Evolutionary conservation across 306 rosid genomes (phyloP).

Genomic region (Abrus pulchellus): DNA sequence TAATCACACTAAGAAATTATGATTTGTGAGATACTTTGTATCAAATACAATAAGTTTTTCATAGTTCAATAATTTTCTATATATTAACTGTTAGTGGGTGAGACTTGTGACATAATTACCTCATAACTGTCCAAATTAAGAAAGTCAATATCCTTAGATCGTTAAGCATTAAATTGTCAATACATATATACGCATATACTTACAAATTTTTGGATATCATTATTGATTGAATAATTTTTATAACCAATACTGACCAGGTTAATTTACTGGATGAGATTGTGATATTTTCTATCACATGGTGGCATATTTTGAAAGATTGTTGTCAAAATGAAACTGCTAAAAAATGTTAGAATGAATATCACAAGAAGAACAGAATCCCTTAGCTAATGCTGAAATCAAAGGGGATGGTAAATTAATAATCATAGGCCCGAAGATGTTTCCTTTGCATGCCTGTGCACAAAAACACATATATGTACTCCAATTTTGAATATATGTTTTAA

Average conservation of each 20-base stretch:
- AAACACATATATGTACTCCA: neutral
- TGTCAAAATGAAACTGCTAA: neutral
- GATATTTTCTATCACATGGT: neutral
- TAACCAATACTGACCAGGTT: neutral
- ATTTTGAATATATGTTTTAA: neutral
- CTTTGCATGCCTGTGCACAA: neutral
- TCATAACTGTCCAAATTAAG: neutral
- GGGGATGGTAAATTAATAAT: neutral
- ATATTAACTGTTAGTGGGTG: neutral
- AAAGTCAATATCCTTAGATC: neutral
- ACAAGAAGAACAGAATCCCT: constrained; percentile 4
- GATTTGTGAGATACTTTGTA: neutral
- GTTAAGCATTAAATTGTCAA: neutral
- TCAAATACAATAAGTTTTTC: neutral
- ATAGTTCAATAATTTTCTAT: neutral
- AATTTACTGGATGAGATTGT: neutral
- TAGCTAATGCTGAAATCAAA: neutral
- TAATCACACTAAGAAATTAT: neutral
- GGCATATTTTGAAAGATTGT: neutral
- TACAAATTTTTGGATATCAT: neutral
- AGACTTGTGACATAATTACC: neutral
- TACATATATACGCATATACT: neutral
- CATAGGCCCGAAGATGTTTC: neutral
- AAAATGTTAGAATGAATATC: neutral
- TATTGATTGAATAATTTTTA: neutral